These are phyloP conservation scores for Alternaria consortialis DNA, from an alignment of 2,329 filamentous ascomycete species.

Conservation along the genomic window DNA sequence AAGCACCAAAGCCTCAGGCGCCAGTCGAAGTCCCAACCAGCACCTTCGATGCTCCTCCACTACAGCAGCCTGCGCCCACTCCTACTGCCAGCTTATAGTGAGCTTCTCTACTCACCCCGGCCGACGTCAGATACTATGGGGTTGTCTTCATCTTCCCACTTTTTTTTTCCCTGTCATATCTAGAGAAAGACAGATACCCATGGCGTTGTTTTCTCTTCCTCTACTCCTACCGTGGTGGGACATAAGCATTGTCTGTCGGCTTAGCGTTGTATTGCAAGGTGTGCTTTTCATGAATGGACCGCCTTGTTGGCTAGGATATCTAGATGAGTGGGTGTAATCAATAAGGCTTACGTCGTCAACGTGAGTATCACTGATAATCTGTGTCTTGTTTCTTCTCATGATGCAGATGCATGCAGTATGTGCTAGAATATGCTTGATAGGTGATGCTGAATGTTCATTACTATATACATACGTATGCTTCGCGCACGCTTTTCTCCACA, in stretches of 20 bases:
- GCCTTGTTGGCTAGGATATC: not conserved
- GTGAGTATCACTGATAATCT: not conserved
- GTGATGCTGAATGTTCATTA: not conserved
- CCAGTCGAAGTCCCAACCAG: not conserved
- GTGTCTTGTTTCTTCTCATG: not conserved
- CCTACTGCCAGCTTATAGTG: slow-evolving; percentile 30
- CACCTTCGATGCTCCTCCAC: not conserved
- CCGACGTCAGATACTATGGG: too few relatives aligned
- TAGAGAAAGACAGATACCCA: slow-evolving; percentile 15
- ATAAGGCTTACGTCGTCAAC: not conserved
- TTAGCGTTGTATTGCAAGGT: not conserved
- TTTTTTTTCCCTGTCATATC: not conserved
- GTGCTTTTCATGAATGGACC: not conserved
- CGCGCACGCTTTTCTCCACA: slow-evolving; percentile 1
- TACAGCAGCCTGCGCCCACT: not conserved
- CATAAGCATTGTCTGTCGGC: not conserved
- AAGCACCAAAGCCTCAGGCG: slow-evolving; percentile 15
- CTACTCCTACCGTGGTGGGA: not conserved
- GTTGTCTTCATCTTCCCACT: not conserved
- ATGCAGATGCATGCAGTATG: not conserved
- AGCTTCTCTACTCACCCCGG: not conserved
- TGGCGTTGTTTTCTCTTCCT: slow-evolving; percentile 4
- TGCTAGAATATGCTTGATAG: not conserved
- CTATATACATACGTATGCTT: slow-evolving; percentile 11
- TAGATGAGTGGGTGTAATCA: not conserved